Base-by-base conservation (phyloP, 75 land plant species). In the Adiantum capillusveneris region DNA sequence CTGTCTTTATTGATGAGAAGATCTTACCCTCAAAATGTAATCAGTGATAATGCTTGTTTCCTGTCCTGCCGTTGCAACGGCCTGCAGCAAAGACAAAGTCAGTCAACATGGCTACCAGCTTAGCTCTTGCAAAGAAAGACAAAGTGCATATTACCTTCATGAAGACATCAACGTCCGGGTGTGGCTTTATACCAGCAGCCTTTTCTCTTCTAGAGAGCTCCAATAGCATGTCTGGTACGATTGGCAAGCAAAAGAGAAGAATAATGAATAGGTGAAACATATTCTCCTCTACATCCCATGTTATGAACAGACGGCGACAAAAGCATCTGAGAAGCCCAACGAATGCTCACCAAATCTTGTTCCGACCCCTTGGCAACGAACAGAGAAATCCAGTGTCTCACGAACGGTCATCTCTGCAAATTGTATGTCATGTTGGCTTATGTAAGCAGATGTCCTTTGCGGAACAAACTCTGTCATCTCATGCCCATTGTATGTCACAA, bases 31-130 rank as follows among this genome's bases (percentile, higher is more conserved):
- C 0, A 86, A 71, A 42, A 83, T 82, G 74, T 86, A 86, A 53
- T 86, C 90, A 6, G 87, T 80, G 28, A 74, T n/a, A n/a, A n/a
- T n/a, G n/a, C n/a, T n/a, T n/a, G n/a, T n/a, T n/a, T n/a, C n/a
- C n/a, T n/a, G n/a, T 72, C 3, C 83, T 75, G 56, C 75, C 80
- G 70, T 73, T 83, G 50, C 80, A 63, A 19, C 74, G 75, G 28
- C 90, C 90, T 56, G 77, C 73, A 77, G 83, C 67, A 51, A 82
- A 73, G 0, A 80, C n/a, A n/a, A n/a, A n/a, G n/a, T n/a, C n/a
- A n/a, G n/a, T n/a, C n/a, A n/a, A n/a, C n/a, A n/a, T n/a, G n/a
- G n/a, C 11, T 41, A 41, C 12, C 43, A 41, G 43, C 43, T 9
- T 41, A 9, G 14, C 14, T 41, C 43, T 41, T 14, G 43, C 12